Evolutionary conservation across 1,284 basidiomycete species (phyloP), one percentile per base, ranked within the genome.

Genomic region (Boletus sp.): DNA sequence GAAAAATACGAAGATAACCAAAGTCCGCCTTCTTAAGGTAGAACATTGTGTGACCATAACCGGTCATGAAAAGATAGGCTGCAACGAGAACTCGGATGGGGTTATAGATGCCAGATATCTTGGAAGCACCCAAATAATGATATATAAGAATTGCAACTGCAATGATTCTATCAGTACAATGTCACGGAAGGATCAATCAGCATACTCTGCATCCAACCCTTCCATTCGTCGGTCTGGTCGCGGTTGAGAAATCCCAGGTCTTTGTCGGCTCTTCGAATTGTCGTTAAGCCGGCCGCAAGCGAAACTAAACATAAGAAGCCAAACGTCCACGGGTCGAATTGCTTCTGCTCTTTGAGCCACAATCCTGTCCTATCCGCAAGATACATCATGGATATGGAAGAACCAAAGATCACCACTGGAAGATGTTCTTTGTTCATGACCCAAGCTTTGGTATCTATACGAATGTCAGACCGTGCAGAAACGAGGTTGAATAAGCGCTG

Each of bases 121-220:
- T 89, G 30, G 90, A 93, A 16, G 86, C 92, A 22, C 88, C 88
- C 44, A 87, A 71, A 65, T 93, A 93, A 69, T 94, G 91, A 62
- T 94, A 94, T 56, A 94, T 83, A 22, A 94, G 75, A 56, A 94
- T 91, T 3, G 78, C 82, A 57, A 94, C 89, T 91, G 44, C 7
- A 36, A 26, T 3, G 6, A 39, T 22, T 26, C 30, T 22, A 26
- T 62, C 40, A 56, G 39, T 29, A 20, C 51, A 33, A 33, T 22
- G 46, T 25, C 20, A 23, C 25, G 25, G 32, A 39, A 48, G 19
- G 37, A 49, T 23, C 27, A 33, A 19, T 20, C 17, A 8, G 53
- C 84, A 50, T 62, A 91, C 89, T 76, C 72, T 94, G 91, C 91
- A 95, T 95, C 91, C 91, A 94, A 1, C 91, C 91, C 66, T 94